Base-by-base conservation (phyloP, 805 yeast species). In the Candida peoriensis region DNA sequence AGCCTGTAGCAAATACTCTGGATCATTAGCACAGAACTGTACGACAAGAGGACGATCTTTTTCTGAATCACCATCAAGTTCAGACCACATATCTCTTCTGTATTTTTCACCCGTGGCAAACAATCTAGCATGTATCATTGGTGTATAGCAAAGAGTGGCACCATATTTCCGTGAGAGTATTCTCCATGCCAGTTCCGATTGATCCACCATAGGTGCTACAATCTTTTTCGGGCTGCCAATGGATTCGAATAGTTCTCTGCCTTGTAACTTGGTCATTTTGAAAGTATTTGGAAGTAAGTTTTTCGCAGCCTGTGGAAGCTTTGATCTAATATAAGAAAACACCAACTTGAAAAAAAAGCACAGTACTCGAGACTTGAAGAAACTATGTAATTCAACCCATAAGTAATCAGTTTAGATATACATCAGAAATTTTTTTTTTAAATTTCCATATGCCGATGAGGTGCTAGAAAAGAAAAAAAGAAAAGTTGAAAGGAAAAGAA, bases 191-290 rank as follows among this genome's bases (percentile, higher is more conserved):
- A 93, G 68, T 54, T 93, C 99, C 4, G 90, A 79, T 47, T 88
- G 97, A 58, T 93, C 99, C 14, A 93, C 99, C 97, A 93, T 90
- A 2, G 99, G 99, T 4, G 97, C 98, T 15, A 93, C 93, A 18
- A 93, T 80, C 44, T 82, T 85, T 32, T 68, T 74, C 3, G 98
- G 98, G 16, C 61, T 50, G 0, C 93, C 93, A 12, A 90, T 64
- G 11, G 72, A 60, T 28, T 83, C 70, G 55, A 64, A 90, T 2
- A 93, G 70, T 31, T 72, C 76, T 40, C 94, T 68, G 2, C 97
- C 97, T 13, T 58, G 48, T 15, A 47, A 37, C 19, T 50, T 53
- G 0, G 55, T 44, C 55, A 47, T 52, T n/a, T n/a, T n/a, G n/a
- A n/a, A n/a, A n/a, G n/a, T n/a, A n/a, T n/a, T n/a, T n/a, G n/a